These are phyloP conservation scores for Penicillium silybi DNA, from an alignment of 495 filamentous ascomycete species.

Conservation along the genomic window DNA sequence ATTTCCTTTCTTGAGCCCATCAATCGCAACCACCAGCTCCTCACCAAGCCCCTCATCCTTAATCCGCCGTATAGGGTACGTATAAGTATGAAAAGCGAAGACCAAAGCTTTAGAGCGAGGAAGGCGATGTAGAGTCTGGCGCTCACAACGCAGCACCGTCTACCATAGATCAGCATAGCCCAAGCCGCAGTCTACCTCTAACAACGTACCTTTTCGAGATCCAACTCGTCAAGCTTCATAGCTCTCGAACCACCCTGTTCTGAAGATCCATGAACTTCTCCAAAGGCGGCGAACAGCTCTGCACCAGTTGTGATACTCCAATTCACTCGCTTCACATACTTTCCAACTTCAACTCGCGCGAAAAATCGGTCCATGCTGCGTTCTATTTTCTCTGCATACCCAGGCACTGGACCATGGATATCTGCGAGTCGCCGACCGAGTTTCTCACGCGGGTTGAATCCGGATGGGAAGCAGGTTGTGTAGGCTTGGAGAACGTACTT, in stretches of 20 bases:
- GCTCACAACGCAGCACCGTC: conserved; percentile 37
- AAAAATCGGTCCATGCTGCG: conserved; percentile 76
- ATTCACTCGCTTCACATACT: conserved; percentile 35
- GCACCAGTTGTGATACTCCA: conserved; percentile 38
- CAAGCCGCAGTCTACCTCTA: no score
- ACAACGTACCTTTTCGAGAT: no score
- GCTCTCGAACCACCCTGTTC: neutral
- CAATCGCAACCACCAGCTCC: conserved; percentile 63
- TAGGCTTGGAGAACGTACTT: neutral
- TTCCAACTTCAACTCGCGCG: conserved; percentile 23
- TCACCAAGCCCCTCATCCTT: conserved; percentile 60
- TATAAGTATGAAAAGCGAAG: conserved; percentile 73
- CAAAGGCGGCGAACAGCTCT: conserved; percentile 25
- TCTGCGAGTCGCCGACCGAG: conserved; percentile 57
- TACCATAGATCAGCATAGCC: no score
- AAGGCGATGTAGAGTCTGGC: conserved; percentile 67
- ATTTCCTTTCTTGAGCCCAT: conserved; percentile 61
- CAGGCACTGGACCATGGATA: conserved; percentile 64
- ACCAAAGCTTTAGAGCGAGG: conserved; percentile 59
- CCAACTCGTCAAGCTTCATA: no score
- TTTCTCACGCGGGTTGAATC: conserved; percentile 58
- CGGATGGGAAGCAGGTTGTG: conserved; percentile 65
- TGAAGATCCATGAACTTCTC: conserved; percentile 7
- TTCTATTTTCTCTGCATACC: conserved; percentile 61
- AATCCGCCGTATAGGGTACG: conserved; percentile 52